A percentile compares a stretch with the other conserved stretches of the same genome.
Conservation (phyloP, 2,329 filamentous ascomycete species). For the Aspergillus neoniger region DNA sequence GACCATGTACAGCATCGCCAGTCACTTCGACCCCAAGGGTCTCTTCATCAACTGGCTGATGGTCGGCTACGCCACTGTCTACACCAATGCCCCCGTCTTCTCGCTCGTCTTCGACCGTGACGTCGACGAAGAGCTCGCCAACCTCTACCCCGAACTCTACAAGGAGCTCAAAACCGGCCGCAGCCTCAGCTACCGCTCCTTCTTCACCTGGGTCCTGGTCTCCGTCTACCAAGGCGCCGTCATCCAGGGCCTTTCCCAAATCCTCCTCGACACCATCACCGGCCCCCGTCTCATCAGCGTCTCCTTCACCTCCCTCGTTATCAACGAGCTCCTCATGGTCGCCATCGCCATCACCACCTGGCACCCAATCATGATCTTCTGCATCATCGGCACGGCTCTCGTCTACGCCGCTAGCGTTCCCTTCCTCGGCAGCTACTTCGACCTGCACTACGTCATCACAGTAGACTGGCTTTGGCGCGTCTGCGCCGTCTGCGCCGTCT, state of each 20-base stretch:
- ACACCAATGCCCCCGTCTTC: constrained; percentile 91
- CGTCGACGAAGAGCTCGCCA: constrained; percentile 89
- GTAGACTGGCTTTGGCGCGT: constrained; percentile 88
- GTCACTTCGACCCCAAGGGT: constrained; percentile 88
- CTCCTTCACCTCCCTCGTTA: constrained; percentile 84
- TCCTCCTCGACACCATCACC: constrained; percentile 74
- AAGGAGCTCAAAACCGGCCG: constrained; percentile 91
- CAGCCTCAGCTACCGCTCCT: constrained; percentile 86
- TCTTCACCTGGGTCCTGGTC: constrained; percentile 95
- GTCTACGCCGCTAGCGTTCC: constrained; percentile 82
- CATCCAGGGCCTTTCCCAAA: constrained; percentile 90
- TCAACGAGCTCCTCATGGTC: constrained; percentile 97
- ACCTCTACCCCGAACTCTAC: constrained; percentile 95
- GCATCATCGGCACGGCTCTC: constrained; percentile 77
- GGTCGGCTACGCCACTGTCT: constrained; percentile 93
- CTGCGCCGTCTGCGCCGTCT: constrained; percentile 74
- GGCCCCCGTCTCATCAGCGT: constrained; percentile 78
- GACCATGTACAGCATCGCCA: constrained; percentile 94
- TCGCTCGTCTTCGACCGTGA: constrained; percentile 92
- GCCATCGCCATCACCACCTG: constrained; percentile 95
- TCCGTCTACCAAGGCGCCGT: constrained; percentile 93
- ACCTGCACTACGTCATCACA: constrained; percentile 75
- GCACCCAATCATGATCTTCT: constrained; percentile 89
- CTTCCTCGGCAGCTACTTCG: constrained; percentile 87
- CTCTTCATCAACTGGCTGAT: constrained; percentile 96